phyloP scores from a whole-genome alignment of 164 flowering plant genomes.

The Vitis rotundifolia region DNA sequence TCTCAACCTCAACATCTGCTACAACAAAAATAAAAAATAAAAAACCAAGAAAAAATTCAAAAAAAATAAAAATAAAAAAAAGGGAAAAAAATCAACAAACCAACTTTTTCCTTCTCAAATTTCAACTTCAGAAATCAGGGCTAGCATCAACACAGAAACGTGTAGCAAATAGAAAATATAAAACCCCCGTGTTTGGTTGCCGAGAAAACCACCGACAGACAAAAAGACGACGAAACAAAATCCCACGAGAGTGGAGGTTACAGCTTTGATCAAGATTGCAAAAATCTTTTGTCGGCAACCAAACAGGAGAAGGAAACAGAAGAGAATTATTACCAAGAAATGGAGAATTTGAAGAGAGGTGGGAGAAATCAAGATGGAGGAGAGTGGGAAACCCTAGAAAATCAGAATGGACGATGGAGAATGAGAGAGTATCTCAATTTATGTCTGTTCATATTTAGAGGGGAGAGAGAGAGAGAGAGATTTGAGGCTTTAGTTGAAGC shows the following conservation, averaged over 20 bases:
- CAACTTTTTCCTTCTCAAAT: neutral
- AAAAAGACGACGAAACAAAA: no score
- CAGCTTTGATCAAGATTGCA: no score
- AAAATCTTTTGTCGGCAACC: neutral
- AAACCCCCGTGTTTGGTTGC: neutral
- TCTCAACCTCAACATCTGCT: slow-evolving; percentile 27
- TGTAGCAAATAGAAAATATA: neutral
- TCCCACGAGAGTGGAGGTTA: neutral
- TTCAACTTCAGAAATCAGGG: neutral
- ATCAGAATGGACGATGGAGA: neutral
- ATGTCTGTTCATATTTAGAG: neutral
- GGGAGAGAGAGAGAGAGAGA: neutral
- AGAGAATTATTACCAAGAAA: neutral
- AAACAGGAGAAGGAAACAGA: neutral
- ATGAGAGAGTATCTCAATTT: neutral
- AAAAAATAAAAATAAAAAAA: neutral
- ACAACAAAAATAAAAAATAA: neutral
- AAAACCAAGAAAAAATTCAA: neutral
- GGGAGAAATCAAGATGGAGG: neutral
- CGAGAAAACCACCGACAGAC: no score
- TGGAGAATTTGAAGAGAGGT: neutral
- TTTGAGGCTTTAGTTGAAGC: no score
- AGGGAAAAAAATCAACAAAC: neutral
- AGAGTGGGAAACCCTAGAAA: slow-evolving; percentile 10
- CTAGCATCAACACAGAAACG: neutral